Base-by-base conservation (phyloP, 495 filamentous ascomycete genomes). In the Xylaria cubensis region DNA sequence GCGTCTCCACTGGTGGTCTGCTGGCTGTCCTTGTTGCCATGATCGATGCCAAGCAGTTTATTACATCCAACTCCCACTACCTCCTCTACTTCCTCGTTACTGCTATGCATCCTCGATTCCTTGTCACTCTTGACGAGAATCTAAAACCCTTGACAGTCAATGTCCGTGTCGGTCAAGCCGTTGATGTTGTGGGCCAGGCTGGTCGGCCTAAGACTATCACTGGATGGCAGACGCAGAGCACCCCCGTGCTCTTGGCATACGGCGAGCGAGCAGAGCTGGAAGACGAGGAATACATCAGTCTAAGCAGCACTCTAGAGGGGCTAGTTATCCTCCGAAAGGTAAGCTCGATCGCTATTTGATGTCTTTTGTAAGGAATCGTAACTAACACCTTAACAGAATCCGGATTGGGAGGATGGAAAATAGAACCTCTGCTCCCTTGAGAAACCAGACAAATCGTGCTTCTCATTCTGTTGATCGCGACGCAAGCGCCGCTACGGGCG, bases 191-290 rank as follows among this genome's bases (percentile, higher is more conserved):
- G 50, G 96, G 96, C 58, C 96, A 98, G 82, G 96, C 97, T 1
- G 96, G 96, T 71, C 87, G 95, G 73, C 96, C 96, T 62, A 99
- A 98, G 90, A 98, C 97, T 4, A 99, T 99, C 74, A 99, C 96
- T 19, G 96, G 96, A 50, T 99, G 96, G 96, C 96, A 99, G 84
- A 99, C 96, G 72, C 96, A 99, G 84, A 98, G 93, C 84, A 98
- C 96, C 24, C 96, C 96, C 4, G 96, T 99, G 64, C 85, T 99
- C 68, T 84, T 99, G 78, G 90, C 93, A 10, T 90, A 97, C 80
- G 97, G 96, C 17, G 96, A 99, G 86, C 86, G 96, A 76, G 96
- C 96, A 53, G 96, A 99, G 85, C 82, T 99, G 63, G 96, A 99
- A 81, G 97, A 98, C 78, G 96, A 99, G 85, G 90, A 98, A 82